Evolutionary conservation across 805 yeast genomes (phyloP).

Genomic region (Ogataea pini): DNA sequence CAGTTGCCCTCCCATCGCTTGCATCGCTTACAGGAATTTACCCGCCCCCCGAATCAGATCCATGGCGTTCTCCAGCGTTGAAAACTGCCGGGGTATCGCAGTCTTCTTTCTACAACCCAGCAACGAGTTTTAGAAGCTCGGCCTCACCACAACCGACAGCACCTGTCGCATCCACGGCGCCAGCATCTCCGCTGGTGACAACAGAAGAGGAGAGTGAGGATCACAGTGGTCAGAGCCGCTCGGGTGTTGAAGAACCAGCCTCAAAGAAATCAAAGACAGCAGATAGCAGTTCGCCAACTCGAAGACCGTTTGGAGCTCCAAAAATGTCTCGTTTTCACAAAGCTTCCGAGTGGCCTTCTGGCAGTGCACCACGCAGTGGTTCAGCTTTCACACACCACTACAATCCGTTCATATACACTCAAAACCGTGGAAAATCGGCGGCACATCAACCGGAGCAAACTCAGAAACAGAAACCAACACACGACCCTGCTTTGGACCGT

Average conservation of each 20-base stretch:
- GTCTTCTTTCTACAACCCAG: neutral
- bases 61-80: neutral
- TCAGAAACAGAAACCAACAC: constrained; percentile 24
- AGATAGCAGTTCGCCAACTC: neutral
- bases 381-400: constrained; percentile 34
- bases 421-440: constrained; percentile 41
- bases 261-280: neutral
- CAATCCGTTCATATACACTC: constrained; percentile 49
- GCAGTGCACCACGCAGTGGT: neutral
- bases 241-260: neutral
- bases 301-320: neutral
- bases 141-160: neutral
- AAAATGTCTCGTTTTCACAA: neutral
- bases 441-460: constrained; percentile 44
- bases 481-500: constrained; percentile 10
- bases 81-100: neutral
- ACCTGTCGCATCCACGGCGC: too few relatives aligned
- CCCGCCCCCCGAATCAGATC: neutral
- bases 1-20: constrained; percentile 10
- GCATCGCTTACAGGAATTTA: neutral
- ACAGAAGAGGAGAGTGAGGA: neutral
- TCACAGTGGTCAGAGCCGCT: neutral
- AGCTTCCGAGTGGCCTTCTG: neutral
- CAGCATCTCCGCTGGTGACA: neutral
- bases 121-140: neutral